A percentile compares a stretch with the other conserved stretches of the same genome.
Conservation (phyloP, 1,139 yeast genomes). For the Saccharomyces hybrid region DNA sequence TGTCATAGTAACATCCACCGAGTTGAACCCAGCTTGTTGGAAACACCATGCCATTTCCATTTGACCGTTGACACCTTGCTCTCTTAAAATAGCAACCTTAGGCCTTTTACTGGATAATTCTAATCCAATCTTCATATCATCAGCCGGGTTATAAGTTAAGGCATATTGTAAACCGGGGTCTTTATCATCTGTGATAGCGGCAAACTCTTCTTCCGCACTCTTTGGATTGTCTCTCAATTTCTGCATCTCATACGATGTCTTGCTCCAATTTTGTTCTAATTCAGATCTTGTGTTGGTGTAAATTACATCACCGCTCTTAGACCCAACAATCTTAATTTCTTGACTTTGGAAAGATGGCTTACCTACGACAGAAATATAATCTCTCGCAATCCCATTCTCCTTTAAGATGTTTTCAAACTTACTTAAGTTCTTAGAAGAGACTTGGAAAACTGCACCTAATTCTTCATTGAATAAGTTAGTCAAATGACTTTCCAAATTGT, state of each 20-base stretch:
- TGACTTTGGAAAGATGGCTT: slow-evolving; percentile 45
- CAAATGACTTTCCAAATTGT: slow-evolving; percentile 34
- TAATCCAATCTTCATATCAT: slow-evolving; percentile 34
- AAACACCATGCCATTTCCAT: slow-evolving; percentile 98
- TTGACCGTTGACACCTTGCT: slow-evolving; percentile 97
- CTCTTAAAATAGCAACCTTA: slow-evolving; percentile 91
- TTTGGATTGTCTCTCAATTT: slow-evolving; percentile 89
- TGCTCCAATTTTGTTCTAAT: slow-evolving; percentile 79
- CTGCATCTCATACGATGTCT: slow-evolving; percentile 87
- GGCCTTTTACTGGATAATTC: slow-evolving; percentile 47
- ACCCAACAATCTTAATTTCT: slow-evolving; percentile 43
- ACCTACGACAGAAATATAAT: slow-evolving; percentile 58
- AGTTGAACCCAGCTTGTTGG: slow-evolving; percentile 88
- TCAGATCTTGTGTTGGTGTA: slow-evolving; percentile 51
- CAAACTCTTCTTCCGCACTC: slow-evolving; percentile 80
- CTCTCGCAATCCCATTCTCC: slow-evolving; percentile 50
- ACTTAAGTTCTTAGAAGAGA: slow-evolving; percentile 45
- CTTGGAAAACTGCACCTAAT: slow-evolving; percentile 93
- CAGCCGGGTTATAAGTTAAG: slow-evolving; percentile 57
- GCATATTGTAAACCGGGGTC: slow-evolving; percentile 89
- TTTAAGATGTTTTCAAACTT: slow-evolving; percentile 50
- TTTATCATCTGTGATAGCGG: slow-evolving; percentile 61
- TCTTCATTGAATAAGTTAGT: slow-evolving; percentile 82
- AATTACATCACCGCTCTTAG: slow-evolving; percentile 39
- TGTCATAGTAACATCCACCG: slow-evolving; percentile 94